Percentiles rank a stretch among this genome's conserved stretches.
Conservation (phyloP, 2,329 filamentous ascomycete species). For the Chaetomiaceae sp. region DNA sequence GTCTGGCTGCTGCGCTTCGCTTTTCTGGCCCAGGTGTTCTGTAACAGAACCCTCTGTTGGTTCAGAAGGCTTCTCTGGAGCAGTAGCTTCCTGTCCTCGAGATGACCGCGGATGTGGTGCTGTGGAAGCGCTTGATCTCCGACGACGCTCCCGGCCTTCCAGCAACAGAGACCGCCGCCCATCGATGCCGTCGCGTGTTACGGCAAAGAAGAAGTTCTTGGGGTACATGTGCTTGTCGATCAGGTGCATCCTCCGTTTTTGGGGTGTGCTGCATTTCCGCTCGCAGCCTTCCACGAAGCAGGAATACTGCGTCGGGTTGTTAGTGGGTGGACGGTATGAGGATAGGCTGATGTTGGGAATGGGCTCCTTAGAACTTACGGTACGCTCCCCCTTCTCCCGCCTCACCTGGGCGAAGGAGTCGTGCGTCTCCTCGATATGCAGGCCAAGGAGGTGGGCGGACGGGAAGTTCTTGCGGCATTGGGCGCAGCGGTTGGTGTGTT, state of each 20-base stretch:
- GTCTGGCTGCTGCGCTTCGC: conserved; percentile 30
- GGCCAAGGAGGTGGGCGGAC: conserved; percentile 68
- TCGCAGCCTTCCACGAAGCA: conserved; percentile 91
- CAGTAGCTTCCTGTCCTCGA: neutral
- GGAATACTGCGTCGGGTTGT: conserved; percentile 55
- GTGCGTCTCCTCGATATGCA: conserved; percentile 91
- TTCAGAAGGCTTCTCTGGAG: neutral
- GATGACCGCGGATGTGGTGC: conserved; percentile 13
- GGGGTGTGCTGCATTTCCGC: conserved; percentile 73
- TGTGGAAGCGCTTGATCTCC: conserved; percentile 42
- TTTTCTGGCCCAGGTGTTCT: neutral
- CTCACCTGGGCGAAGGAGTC: conserved; percentile 71
- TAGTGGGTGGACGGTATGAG: neutral
- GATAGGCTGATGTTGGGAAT: too few relatives aligned
- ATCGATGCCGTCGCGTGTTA: conserved; percentile 88
- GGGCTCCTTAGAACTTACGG: conserved; percentile 48
- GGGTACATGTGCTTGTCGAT: conserved; percentile 95
- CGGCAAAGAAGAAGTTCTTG: conserved; percentile 78
- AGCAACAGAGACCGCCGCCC: conserved; percentile 73
- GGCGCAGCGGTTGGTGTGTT: conserved; percentile 78
- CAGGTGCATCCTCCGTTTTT: conserved; percentile 81
- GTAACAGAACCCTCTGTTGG: neutral
- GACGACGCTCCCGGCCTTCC: conserved; percentile 47
- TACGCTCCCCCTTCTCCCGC: conserved; percentile 79
- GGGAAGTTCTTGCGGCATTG: conserved; percentile 88